Conservation (phyloP, 805 yeast genomes). For the Ogataea neopini region DNA sequence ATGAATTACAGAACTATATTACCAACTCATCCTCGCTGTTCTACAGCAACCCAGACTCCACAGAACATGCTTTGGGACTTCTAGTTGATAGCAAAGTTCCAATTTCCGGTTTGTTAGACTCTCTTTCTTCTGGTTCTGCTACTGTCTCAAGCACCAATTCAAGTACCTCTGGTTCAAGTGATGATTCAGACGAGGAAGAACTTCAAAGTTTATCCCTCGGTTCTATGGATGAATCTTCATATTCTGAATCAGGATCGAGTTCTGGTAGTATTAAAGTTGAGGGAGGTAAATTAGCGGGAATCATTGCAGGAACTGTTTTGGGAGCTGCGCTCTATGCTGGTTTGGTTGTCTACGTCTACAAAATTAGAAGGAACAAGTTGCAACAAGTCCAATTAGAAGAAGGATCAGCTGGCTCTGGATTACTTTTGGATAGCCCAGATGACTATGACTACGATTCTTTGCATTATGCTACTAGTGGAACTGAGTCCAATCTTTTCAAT, state of each 20-base stretch:
- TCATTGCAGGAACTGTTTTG: slow-evolving; percentile 78
- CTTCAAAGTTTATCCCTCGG: slow-evolving; percentile 22
- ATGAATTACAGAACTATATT: slow-evolving; percentile 50
- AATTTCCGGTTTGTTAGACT: slow-evolving; percentile 43
- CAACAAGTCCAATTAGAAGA: slow-evolving; percentile 15
- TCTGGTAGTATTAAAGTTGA: slow-evolving; percentile 11
- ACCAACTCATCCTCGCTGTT: slow-evolving; percentile 54
- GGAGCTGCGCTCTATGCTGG: slow-evolving; percentile 72
- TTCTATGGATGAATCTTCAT: slow-evolving; percentile 27
- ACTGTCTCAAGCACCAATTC: slow-evolving; percentile 14
- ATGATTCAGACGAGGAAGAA: slow-evolving; percentile 8
- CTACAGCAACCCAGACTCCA: slow-evolving; percentile 57
- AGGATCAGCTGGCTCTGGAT: slow-evolving; percentile 14
- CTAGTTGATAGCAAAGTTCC: slow-evolving; percentile 76
- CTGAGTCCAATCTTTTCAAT: background rate
- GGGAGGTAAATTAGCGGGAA: slow-evolving; percentile 59
- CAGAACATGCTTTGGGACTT: slow-evolving; percentile 57
- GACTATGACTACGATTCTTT: slow-evolving; percentile 1
- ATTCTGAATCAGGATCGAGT: slow-evolving; percentile 16
- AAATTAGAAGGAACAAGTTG: slow-evolving; percentile 36
- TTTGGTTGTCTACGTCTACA: slow-evolving; percentile 55
- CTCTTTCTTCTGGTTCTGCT: slow-evolving; percentile 15
- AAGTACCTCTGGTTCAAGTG: slow-evolving; percentile 6
- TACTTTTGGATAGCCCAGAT: slow-evolving; percentile 10
- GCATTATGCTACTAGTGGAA: background rate